Conservation (phyloP, 768 basidiomycete species). For the Podaxis sp. region DNA sequence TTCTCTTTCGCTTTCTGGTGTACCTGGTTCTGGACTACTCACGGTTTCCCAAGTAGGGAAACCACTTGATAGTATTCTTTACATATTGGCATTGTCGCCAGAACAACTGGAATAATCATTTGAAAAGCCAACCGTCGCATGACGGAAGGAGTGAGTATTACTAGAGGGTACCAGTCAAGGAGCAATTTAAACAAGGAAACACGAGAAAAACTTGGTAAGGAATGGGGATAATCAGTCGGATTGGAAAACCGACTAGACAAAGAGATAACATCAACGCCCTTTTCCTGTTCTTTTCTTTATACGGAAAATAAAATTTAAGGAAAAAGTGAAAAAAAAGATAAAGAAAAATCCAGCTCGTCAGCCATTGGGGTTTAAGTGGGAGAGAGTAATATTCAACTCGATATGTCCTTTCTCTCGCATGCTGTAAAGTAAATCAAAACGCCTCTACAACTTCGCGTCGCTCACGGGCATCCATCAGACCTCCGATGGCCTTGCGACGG, state of each 20-base stretch:
- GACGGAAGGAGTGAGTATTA: conserved; percentile 12
- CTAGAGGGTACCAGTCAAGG: conserved; percentile 9
- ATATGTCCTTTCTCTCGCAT: conserved; percentile 10
- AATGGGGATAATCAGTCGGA: conserved; percentile 3
- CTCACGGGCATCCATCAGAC: conserved; percentile 80
- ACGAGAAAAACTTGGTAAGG: conserved; percentile 5
- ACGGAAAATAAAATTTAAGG: conserved; percentile 4
- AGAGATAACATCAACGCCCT: background rate
- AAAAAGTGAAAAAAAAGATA: conserved; percentile 13
- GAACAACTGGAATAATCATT: background rate
- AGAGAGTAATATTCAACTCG: conserved; percentile 5
- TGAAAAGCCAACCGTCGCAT: background rate
- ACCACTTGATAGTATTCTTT: no score
- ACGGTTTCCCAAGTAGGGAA: no score
- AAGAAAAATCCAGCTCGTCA: conserved; percentile 18
- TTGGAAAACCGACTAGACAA: background rate
- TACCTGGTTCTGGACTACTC: no score
- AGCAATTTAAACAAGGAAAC: conserved; percentile 11
- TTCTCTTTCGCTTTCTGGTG: background rate
- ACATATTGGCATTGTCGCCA: background rate
- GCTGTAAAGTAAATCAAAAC: conserved; percentile 41
- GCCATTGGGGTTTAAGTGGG: conserved; percentile 12
- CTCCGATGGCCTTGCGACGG: conserved; percentile 81
- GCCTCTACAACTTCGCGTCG: conserved; percentile 74
- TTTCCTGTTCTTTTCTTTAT: conserved; percentile 17